Conservation (phyloP, 768 basidiomycete species). For the Boletus subcaerulescens region DNA sequence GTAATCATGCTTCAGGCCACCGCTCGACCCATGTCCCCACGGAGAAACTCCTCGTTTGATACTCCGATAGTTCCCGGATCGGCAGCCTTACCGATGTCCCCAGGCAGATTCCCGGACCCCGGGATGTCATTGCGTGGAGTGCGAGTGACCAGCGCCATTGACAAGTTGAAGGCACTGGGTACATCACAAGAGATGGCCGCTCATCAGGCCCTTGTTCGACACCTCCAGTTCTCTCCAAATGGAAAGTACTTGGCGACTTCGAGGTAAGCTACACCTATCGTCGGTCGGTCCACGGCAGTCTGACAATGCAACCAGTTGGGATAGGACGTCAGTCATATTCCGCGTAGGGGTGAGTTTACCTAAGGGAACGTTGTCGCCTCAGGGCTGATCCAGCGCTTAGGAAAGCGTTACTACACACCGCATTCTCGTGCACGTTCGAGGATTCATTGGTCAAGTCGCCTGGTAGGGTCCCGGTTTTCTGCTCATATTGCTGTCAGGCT, state of each 20-base stretch:
- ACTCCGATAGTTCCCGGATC: constrained; percentile 24
- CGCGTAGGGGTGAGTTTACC: constrained; percentile 41
- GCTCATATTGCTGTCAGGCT: background rate
- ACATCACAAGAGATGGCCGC: constrained; percentile 42
- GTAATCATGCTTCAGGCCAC: constrained; percentile 44
- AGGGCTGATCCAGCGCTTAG: constrained; percentile 27
- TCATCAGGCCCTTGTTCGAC: constrained; percentile 50
- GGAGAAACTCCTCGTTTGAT: constrained; percentile 30
- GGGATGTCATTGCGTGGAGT: constrained; percentile 35
- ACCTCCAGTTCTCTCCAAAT: constrained; percentile 55
- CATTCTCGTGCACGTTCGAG: constrained; percentile 48
- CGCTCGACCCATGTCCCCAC: constrained; percentile 29
- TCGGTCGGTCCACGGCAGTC: background rate
- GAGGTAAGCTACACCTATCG: constrained; percentile 32
- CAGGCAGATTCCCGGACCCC: constrained; percentile 33
- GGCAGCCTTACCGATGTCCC: constrained; percentile 25
- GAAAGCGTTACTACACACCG: constrained; percentile 44
- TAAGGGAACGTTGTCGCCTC: constrained; percentile 5
- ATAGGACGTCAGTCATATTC: constrained; percentile 50
- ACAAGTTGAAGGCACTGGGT: constrained; percentile 40
- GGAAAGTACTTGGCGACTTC: constrained; percentile 54
- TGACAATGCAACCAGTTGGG: constrained; percentile 39
- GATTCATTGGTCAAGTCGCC: constrained; percentile 54
- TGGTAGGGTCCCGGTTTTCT: constrained; percentile 33
- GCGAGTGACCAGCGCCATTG: constrained; percentile 40